Evolutionary conservation across 768 basidiomycete species (phyloP).

Genomic region (Amanita phalloides): DNA sequence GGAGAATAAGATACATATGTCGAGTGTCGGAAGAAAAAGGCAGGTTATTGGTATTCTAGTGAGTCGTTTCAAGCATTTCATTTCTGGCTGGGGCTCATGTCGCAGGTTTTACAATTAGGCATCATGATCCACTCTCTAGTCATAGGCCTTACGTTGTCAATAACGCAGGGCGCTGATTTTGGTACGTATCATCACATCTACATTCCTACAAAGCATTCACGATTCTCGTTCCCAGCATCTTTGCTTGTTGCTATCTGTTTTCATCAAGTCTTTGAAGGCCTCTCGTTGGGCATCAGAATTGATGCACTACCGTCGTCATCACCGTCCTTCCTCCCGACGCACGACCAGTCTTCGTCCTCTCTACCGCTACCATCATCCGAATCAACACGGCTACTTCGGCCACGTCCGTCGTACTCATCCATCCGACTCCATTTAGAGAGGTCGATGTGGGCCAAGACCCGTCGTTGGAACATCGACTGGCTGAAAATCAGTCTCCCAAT

Average conservation of each 20-base stretch:
- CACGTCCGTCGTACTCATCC: neutral
- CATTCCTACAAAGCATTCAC: neutral
- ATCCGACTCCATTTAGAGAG: neutral
- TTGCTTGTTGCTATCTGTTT: constrained; percentile 68
- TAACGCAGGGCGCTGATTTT: constrained; percentile 61
- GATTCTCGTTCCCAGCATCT: constrained; percentile 33
- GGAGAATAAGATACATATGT: constrained; percentile 12
- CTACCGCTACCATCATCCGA: neutral
- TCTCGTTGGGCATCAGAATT: constrained; percentile 76
- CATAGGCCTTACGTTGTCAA: constrained; percentile 68
- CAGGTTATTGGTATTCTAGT: constrained; percentile 73
- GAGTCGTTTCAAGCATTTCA: constrained; percentile 12
- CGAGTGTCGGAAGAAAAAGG: constrained; percentile 38
- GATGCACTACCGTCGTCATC: constrained; percentile 45
- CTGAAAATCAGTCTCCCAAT: constrained; percentile 45
- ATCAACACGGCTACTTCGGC: neutral
- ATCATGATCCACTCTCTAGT: constrained; percentile 82
- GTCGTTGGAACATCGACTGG: constrained; percentile 17
- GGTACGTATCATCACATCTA: constrained; percentile 29
- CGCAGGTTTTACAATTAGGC: constrained; percentile 67
- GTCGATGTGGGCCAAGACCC: no score
- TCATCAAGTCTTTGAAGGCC: constrained; percentile 78
- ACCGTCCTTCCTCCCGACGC: constrained; percentile 6
- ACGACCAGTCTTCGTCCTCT: neutral
- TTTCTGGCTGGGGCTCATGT: neutral